Evolutionary conservation across 2,329 filamentous ascomycete species (phyloP), one percentile per base, ranked within the genome.

Genomic region (Pyricularia sp.): DNA sequence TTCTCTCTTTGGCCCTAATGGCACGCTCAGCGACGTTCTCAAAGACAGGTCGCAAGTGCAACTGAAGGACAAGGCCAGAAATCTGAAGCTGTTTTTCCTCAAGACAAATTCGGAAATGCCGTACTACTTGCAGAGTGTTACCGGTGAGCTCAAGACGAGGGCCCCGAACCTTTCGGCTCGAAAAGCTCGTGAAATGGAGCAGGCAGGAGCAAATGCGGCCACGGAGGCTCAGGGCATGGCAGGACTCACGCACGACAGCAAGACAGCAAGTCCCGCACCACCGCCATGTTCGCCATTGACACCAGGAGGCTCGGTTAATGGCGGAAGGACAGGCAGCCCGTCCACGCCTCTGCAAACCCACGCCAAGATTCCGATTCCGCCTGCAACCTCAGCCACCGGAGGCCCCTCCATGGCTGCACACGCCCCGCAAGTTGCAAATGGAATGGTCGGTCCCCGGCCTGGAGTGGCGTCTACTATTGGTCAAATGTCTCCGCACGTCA

Each of bases 61-160:
- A 73, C 80, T 96, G 13, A 96, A 96, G 74, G 91, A 96, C 73
- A 96, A 96, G 75, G 91, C 91, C 0, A 82, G 91, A 62, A 96
- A 96, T 68, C 77, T 96, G 62, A 96, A 96, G 74, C 78, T 96
- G 0, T 96, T 94, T 77, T 96, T 96, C 75, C 78, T 96, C 64
- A 96, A 96, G 78, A 93, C 89, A 22, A 91, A 91, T 64, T 92
- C 91, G 5, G 92, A 96, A 71, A 93, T 96, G 74, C 92, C 92
- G 0, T 91, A 90, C 70, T 94, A 94, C 70, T 77, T 96, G 26
- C 88, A 93, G 71, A 90, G 89, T 33, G 92, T 96, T 12, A 96
- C 92, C 0, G 92, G 92, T 3, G 92, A 96, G 75, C 78, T 96
- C 49, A 93, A 94, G 75, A 96, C 92, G 0, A 81, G 91, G 19